phyloP scores from a whole-genome alignment of 768 basidiomycete genomes.

The Lactifluus pinguis region DNA sequence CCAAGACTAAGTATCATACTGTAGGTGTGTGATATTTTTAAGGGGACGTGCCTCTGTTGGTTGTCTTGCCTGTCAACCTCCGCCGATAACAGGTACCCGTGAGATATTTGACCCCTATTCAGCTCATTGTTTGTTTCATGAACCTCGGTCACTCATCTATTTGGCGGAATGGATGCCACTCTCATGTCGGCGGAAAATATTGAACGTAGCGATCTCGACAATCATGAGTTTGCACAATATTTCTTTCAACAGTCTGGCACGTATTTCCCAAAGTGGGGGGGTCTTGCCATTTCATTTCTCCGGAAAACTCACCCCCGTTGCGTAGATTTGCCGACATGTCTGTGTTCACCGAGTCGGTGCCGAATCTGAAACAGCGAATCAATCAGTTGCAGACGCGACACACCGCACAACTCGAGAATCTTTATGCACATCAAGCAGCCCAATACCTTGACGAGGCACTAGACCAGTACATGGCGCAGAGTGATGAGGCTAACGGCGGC shows the following conservation, averaged over 20 bases:
- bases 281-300: neutral
- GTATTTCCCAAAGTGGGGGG: slow-evolving; percentile 21
- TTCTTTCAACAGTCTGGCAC: slow-evolving; percentile 15
- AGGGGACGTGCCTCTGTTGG: too few relatives aligned
- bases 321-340: slow-evolving; percentile 10
- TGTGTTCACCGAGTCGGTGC: slow-evolving; percentile 23
- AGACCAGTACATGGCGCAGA: slow-evolving; percentile 20
- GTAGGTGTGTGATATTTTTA: too few relatives aligned
- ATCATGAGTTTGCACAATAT: slow-evolving; percentile 15
- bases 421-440: slow-evolving; percentile 25
- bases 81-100: neutral
- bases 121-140: neutral
- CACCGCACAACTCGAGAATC: slow-evolving; percentile 24
- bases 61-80: neutral
- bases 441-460: slow-evolving; percentile 29
- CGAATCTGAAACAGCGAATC: slow-evolving; percentile 25
- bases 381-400: slow-evolving; percentile 26
- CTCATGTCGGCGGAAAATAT: neutral
- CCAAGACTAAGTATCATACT: too few relatives aligned
- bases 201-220: slow-evolving; percentile 8
- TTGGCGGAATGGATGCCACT: neutral
- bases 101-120: neutral
- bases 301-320: neutral
- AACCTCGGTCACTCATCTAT: neutral
- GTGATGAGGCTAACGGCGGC: slow-evolving; percentile 11